Conservation (phyloP, 2,329 filamentous ascomycete species). For the Ascomycota sp. region DNA sequence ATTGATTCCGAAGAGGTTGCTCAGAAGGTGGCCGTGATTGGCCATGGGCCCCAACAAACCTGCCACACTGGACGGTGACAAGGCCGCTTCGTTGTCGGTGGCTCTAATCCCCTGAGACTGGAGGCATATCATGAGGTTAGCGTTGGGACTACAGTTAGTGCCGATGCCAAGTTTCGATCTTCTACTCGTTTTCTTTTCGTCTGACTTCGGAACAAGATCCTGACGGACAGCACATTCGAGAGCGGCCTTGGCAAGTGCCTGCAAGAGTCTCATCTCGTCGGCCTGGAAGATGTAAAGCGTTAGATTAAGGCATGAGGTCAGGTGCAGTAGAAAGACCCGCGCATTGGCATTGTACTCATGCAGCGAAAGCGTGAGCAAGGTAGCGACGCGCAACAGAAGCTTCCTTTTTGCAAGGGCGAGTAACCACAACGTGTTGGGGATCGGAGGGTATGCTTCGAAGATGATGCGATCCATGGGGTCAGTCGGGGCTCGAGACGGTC, state of each 20-base stretch:
- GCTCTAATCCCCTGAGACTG: conserved; percentile 62
- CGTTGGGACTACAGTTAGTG: conserved; percentile 24
- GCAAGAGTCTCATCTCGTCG: conserved; percentile 57
- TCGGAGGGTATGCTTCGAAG: conserved; percentile 32
- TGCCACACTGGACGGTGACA: conserved; percentile 55
- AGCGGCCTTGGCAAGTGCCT: conserved; percentile 55
- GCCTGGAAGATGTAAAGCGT: conserved; percentile 41
- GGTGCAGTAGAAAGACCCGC: conserved; percentile 46
- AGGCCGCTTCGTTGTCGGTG: conserved; percentile 55
- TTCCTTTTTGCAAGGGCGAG: conserved; percentile 40
- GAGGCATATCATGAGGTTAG: conserved; percentile 58
- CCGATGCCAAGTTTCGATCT: conserved; percentile 49
- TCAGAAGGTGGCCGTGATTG: conserved; percentile 60
- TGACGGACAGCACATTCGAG: conserved; percentile 19
- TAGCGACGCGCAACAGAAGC: conserved; percentile 49
- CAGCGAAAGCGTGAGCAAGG: conserved; percentile 55
- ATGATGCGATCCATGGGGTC: conserved; percentile 25
- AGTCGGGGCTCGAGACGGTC: conserved; percentile 19
- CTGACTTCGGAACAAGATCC: conserved; percentile 16
- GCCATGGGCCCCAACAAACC: conserved; percentile 63
- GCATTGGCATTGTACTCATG: conserved; percentile 61
- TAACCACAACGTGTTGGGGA: conserved; percentile 37
- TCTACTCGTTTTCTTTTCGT: conserved; percentile 42
- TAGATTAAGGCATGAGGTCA: conserved; percentile 53
- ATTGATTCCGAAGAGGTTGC: conserved; percentile 81